Base-by-base conservation (phyloP, 257 asterid species). In the Plantago major region DNA sequence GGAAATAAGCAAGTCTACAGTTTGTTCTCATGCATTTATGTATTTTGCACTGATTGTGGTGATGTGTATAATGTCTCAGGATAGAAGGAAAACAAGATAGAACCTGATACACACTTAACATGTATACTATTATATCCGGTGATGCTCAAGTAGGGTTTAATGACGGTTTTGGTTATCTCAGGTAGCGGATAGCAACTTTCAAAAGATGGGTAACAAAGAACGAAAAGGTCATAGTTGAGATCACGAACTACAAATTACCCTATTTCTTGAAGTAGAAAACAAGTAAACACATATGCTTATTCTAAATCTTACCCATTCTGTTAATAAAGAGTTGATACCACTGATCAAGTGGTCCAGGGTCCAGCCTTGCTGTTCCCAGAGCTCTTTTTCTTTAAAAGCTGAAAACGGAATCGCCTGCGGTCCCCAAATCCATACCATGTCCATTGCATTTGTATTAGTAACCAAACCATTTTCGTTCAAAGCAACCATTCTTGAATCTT, bases 371-470 rank as follows among this genome's bases (percentile, higher is more conserved):
- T 70, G 47, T 67, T 74, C 79, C 90, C 88, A 82, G 9, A 86
- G 80, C 71, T 80, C 83, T 33, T 42, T 65, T 67, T 84, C 95
- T 67, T 82, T 81, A 63, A 79, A 66, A 55, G 18, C 38, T 22
- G 96, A 82, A 73, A 83, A 89, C 42, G 95, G 96, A 69, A 76
- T 81, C 38, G 96, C 88, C 58, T 77, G 76, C 44, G 79, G 64
- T 9, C 94, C 95, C 94, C 94, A 86, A 0, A 86, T 70, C 88
- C 82, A 86, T 43, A 84, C 71, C 90, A 86, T 80, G 64, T 89
- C 90, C 70, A 79, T 58, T 9, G 97, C 89, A 71, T 86, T 76
- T 9, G 54, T 28, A 71, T 86, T 86, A 10, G 86, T 51, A 15
- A 89, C 69, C 56, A 28, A 46, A 45, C 95, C 87, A 13, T 75